These are phyloP conservation scores for Backusella mclennaniae DNA, from an alignment of 192 early-diverging fungal genomes.

Conservation along the genomic window DNA sequence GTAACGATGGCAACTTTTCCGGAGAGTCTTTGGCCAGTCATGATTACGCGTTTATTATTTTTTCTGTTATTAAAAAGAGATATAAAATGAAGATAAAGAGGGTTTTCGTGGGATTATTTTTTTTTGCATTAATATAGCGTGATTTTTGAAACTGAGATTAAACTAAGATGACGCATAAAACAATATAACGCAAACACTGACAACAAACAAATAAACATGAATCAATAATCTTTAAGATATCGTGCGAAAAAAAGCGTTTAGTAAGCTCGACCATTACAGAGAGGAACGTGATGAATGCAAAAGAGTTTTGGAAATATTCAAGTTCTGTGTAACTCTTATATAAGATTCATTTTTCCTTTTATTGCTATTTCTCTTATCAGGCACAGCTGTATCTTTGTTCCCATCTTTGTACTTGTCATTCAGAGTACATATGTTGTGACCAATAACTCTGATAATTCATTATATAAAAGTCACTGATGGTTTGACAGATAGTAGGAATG, in stretches of 20 bases:
- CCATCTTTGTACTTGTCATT: too few species aligned
- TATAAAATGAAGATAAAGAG: background rate
- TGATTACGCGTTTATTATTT: background rate
- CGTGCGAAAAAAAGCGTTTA: background rate
- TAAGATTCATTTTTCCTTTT: background rate
- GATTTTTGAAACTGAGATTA: slow-evolving; percentile 4
- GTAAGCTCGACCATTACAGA: too few species aligned
- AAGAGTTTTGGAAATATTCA: too few species aligned
- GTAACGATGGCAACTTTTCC: slow-evolving; percentile 83
- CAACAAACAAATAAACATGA: background rate
- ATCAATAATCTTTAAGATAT: background rate
- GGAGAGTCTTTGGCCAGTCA: slow-evolving; percentile 19
- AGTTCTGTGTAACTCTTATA: background rate
- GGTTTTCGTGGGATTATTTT: background rate
- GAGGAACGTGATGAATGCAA: background rate
- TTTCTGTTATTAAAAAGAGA: background rate
- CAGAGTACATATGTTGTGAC: too few species aligned
- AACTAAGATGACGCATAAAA: background rate
- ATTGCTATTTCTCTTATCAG: too few species aligned
- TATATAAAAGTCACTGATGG: too few species aligned
- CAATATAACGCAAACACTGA: background rate
- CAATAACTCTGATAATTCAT: too few species aligned
- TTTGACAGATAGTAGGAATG: too few species aligned
- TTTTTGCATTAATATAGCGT: background rate
- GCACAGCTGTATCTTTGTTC: too few species aligned